Evolutionary conservation across 805 yeast species (phyloP), one percentile per base, ranked within the genome.

Genomic region (Ogataea ramenticola): DNA sequence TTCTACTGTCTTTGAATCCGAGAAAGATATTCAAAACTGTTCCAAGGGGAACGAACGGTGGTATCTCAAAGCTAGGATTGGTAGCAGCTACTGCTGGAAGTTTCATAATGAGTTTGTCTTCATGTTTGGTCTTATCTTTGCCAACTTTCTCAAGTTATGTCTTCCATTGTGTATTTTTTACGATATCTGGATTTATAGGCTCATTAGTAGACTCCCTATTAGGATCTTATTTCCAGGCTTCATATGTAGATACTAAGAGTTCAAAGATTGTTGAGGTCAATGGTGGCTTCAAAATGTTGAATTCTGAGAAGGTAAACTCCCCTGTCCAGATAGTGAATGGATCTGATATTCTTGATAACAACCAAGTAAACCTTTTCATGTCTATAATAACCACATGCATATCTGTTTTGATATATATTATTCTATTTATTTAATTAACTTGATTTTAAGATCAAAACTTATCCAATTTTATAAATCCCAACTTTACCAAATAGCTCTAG

Each of bases 401-500:
- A 22, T 29, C 34, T 30, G 26, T 27, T 10, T 3, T 37, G 11
- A 31, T 35, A 14, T 40, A 41, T 29, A n/a, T 9, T 11, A 7
- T 35, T 24, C 8, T 32, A 26, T 38, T 38, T 20, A 34, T 17
- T 17, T 42, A 27, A 19, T 9, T 34, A 36, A 24, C 27, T 24
- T 10, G 10, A 7, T 24, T 24, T 24, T 6, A 6, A 10, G 6
- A 10, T 6, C 27, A 7, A 24, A 24, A n/a, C n/a, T 33, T 16
- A 33, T 19, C 20, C 4, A 16, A 36, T 14, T 35, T 36, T 22
- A 24, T 36, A 36, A 22, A 36, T 43, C 1, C 52, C 61, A 11
- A 62, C 55, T 16, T 61, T 56, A 9, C 75, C 75, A 1, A 58
- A 57, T 29, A 66, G 49, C 34, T 62, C 52, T 11, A 31, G 48